phyloP scores from a whole-genome alignment of 148 eudicot species.

The Mesembryanthemum crystallinum region DNA sequence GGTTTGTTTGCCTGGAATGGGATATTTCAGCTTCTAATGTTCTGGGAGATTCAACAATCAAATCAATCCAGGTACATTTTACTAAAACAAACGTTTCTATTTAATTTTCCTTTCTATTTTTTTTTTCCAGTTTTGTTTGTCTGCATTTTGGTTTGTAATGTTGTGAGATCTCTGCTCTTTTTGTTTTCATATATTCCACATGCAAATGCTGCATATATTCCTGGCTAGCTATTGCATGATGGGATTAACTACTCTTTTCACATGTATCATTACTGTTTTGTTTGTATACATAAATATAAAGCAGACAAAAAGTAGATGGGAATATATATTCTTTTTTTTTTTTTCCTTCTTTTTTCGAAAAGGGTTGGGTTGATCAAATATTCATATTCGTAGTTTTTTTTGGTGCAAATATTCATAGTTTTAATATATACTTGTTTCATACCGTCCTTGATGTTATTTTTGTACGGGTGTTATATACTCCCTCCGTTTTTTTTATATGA shows the following conservation, averaged over 20 bases:
- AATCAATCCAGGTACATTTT: slow-evolving; percentile 19
- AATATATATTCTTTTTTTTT: too few relatives aligned
- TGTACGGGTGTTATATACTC: too few relatives aligned
- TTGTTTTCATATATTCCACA: background rate
- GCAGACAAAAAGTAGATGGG: too few relatives aligned
- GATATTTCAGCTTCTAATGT: slow-evolving; percentile 15
- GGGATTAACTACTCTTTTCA: background rate
- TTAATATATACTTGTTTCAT: too few relatives aligned
- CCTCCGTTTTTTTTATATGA: too few relatives aligned
- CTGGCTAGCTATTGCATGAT: background rate
- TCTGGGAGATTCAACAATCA: background rate
- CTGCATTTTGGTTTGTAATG: slow-evolving; percentile 9
- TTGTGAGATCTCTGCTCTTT: background rate
- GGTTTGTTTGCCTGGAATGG: background rate
- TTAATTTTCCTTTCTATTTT: background rate
- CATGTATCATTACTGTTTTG: background rate
- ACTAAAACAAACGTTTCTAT: background rate
- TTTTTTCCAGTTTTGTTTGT: background rate
- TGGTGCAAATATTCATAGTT: too few relatives aligned
- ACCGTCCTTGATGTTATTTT: too few relatives aligned
- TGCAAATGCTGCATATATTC: background rate
- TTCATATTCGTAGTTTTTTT: too few relatives aligned
- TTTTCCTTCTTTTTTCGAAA: background rate
- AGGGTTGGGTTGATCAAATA: background rate
- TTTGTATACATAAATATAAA: background rate